Evolutionary conservation across 2,329 filamentous ascomycete genomes (phyloP), one percentile per base, ranked within the genome.

Genomic region (Talaromyces sp.): DNA sequence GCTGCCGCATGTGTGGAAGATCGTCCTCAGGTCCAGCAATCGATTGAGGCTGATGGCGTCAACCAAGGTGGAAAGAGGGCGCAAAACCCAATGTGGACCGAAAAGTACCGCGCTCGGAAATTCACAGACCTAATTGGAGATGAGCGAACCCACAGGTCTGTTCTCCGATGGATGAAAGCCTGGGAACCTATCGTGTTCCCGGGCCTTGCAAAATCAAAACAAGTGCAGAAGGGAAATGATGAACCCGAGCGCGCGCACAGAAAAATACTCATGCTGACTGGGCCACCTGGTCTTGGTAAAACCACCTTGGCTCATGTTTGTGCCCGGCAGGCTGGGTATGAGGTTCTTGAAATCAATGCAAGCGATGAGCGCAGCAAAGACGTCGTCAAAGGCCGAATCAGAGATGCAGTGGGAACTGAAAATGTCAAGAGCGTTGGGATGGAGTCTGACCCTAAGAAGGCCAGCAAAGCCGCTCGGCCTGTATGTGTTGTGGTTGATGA

Each of bases 161-260:
- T 99, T 4, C 79, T 99, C 59, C 86, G 90, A 57, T 99, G 94
- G 94, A 79, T 99, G 48, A 99, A 97, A 77, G 83, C 84, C 19
- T 99, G 94, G 94, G 94, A 99, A 71, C 82, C 88, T 0, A 81
- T 97, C 27, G 94, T 99, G 0, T 99, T 97, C 66, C 93, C 93
- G 0, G 87, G 89, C 12, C 82, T 87, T 4, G 80, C 81, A 54
- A 90, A 84, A 68, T 77, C 82, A 14, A 90, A 84, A 64, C 69
- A 80, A 69, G 81, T 62, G 79, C 81, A 60, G 77, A 73, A 55
- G 51, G 80, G 66, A 19, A 72, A 77, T 2, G 75, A 78, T 19
- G 77, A 87, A 6, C 87, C 90, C 58, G 90, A 96, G 72, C 89
- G 87, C 65, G 82, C 85, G 31, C 91, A 95, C 70, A 84, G 88